phyloP scores from a whole-genome alignment of 331 rosid genomes.

The Rosa hybrid region DNA sequence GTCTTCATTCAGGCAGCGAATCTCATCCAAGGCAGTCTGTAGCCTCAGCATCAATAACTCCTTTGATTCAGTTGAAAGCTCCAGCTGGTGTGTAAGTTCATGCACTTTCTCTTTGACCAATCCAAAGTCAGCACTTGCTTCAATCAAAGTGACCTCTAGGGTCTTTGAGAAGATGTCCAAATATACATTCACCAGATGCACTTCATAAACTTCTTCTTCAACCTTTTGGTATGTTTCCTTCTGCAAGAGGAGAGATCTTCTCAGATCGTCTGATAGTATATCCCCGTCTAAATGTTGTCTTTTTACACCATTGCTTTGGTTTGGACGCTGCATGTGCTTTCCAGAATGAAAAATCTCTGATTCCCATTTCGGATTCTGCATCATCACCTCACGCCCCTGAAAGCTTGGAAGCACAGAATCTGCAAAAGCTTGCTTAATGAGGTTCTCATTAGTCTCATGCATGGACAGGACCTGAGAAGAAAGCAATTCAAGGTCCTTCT shows the following conservation, averaged over 20 bases:
- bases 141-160: constrained; percentile 74
- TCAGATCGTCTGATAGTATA: constrained; percentile 61
- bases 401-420: constrained; percentile 62
- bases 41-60: constrained; percentile 62
- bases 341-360: constrained; percentile 48
- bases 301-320: constrained; percentile 43
- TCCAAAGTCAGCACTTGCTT: constrained; percentile 58
- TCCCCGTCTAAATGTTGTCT: constrained; percentile 60
- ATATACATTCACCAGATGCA: constrained; percentile 69
- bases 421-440: constrained; percentile 73
- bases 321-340: constrained; percentile 45
- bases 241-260: constrained; percentile 71
- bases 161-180: constrained; percentile 83
- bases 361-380: constrained; percentile 38
- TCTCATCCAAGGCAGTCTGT: constrained; percentile 68
- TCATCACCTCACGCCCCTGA: constrained; percentile 43
- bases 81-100: constrained; percentile 73
- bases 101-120: constrained; percentile 51
- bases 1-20: constrained; percentile 55
- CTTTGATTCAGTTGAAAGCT: constrained; percentile 70
- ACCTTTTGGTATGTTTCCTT: constrained; percentile 77
- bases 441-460: constrained; percentile 92
- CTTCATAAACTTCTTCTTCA: constrained; percentile 83
- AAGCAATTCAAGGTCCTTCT: constrained; percentile 92
- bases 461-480: constrained; percentile 85